Evolutionary conservation across 768 basidiomycete species (phyloP).

Genomic region (Lentinula lateritia): DNA sequence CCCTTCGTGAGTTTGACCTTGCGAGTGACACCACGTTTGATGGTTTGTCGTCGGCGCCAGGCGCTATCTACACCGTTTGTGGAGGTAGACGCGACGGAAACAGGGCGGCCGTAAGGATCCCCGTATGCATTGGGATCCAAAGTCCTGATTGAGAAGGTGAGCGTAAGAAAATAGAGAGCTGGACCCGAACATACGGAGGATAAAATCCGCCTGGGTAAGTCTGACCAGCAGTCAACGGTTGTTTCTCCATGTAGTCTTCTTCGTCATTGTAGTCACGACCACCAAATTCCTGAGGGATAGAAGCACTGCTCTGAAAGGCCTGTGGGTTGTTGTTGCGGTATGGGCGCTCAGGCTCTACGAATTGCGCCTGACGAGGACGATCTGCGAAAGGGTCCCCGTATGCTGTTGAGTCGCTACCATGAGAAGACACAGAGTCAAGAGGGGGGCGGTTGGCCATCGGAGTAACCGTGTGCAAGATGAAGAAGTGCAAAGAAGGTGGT

Average conservation of each 20-base stretch:
- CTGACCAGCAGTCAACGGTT: conserved; percentile 61
- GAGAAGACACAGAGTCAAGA: conserved; percentile 27
- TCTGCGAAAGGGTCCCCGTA: conserved; percentile 72
- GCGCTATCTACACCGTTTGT: conserved; percentile 56
- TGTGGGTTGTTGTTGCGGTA: conserved; percentile 30
- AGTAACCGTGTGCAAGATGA: conserved; percentile 1
- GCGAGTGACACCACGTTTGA: conserved; percentile 68
- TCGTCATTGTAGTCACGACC: conserved; percentile 43
- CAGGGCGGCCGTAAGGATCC: conserved; percentile 59
- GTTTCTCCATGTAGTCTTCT: conserved; percentile 73
- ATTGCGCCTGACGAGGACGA: conserved; percentile 54
- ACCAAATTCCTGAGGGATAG: conserved; percentile 49
- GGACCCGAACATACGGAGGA: conserved; percentile 55
- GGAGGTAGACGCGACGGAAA: conserved; percentile 46
- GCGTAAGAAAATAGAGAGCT: background rate
- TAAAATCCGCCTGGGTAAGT: conserved; percentile 61
- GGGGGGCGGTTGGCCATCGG: conserved; percentile 37
- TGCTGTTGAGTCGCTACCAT: conserved; percentile 10
- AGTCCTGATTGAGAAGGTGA: conserved; percentile 12
- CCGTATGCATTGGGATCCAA: conserved; percentile 56
- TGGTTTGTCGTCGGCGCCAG: conserved; percentile 60
- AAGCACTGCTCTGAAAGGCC: conserved; percentile 54
- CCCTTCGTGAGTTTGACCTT: conserved; percentile 73
- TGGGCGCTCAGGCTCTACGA: conserved; percentile 48
- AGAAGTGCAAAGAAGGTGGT: background rate